A percentile compares a stretch with the other conserved stretches of the same genome.
These are phyloP conservation scores for Lagenidium giganteum DNA, from an alignment of 352 stramenopile species.

Conservation along the genomic window DNA sequence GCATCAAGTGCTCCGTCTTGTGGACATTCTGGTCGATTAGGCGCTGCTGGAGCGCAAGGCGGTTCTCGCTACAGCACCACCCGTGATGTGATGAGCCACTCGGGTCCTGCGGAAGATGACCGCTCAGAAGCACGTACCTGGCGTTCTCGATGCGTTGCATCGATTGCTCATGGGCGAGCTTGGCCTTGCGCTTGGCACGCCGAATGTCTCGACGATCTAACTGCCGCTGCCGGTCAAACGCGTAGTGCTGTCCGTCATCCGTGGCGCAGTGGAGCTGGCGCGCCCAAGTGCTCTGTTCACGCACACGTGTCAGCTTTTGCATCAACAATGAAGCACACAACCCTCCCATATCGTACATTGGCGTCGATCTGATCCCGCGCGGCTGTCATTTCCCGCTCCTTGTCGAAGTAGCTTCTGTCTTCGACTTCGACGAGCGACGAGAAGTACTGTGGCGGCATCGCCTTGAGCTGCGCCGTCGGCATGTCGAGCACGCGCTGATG, in stretches of 20 bases:
- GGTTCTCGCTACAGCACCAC: no score
- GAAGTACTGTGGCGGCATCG: no score
- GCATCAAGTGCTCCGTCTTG: constrained; percentile 51
- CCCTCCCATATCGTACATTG: not conserved
- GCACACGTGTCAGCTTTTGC: not conserved
- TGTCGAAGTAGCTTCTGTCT: constrained; percentile 15
- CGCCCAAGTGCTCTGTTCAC: constrained; percentile 24
- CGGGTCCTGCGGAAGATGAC: no score
- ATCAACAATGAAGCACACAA: not conserved
- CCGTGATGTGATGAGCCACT: no score
- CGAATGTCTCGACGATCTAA: not conserved
- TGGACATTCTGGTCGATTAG: constrained; percentile 45
- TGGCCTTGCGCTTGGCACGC: not conserved
- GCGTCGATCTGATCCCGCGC: no score
- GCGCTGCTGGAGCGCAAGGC: constrained; percentile 2
- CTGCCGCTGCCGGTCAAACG: constrained; percentile 30
- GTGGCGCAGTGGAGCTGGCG: constrained; percentile 43
- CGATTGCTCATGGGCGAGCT: no score
- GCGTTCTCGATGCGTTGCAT: no score
- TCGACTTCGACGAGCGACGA: no score
- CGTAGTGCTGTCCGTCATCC: constrained; percentile 34
- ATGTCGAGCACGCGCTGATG: constrained; percentile 23
- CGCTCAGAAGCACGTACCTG: no score
- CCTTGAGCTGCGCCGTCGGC: no score
- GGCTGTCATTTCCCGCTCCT: constrained; percentile 6